Evolutionary conservation across 345 rosid genomes (phyloP).

Genomic region (Rhodomyrtus tomentosa): DNA sequence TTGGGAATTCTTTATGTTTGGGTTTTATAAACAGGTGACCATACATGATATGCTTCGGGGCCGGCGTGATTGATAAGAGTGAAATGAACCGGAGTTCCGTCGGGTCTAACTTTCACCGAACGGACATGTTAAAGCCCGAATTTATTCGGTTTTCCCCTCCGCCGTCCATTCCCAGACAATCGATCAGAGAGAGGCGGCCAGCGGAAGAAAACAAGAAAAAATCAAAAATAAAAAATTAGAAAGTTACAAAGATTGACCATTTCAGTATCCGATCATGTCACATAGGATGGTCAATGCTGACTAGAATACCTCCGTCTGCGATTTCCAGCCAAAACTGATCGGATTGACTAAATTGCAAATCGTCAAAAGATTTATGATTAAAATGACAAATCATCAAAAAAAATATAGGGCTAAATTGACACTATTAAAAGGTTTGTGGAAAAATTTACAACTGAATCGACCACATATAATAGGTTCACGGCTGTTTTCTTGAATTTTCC

Average conservation of each 20-base stretch:
- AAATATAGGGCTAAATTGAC: background rate
- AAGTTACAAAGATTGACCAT: too few relatives aligned
- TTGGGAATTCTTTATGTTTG: background rate
- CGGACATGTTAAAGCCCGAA: too few relatives aligned
- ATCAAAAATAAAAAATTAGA: background rate
- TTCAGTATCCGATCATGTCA: too few relatives aligned
- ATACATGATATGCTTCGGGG: background rate
- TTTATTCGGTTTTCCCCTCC: background rate
- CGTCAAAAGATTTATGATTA: background rate
- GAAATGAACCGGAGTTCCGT: background rate
- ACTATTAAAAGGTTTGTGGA: too few relatives aligned
- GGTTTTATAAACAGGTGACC: background rate
- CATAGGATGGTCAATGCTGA: too few relatives aligned
- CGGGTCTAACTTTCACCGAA: background rate
- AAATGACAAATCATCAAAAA: background rate
- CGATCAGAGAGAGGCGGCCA: background rate
- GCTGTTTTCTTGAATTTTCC: too few relatives aligned
- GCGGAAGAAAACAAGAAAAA: background rate
- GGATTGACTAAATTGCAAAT: background rate
- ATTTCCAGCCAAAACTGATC: too few relatives aligned
- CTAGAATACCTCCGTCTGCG: too few relatives aligned
- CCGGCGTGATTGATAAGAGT: background rate
- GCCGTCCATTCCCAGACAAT: accelerated
- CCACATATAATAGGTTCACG: too few relatives aligned
- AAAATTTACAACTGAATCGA: too few relatives aligned